Base-by-base conservation (phyloP, 257 asterid genomes). In the Fraxinus americana region DNA sequence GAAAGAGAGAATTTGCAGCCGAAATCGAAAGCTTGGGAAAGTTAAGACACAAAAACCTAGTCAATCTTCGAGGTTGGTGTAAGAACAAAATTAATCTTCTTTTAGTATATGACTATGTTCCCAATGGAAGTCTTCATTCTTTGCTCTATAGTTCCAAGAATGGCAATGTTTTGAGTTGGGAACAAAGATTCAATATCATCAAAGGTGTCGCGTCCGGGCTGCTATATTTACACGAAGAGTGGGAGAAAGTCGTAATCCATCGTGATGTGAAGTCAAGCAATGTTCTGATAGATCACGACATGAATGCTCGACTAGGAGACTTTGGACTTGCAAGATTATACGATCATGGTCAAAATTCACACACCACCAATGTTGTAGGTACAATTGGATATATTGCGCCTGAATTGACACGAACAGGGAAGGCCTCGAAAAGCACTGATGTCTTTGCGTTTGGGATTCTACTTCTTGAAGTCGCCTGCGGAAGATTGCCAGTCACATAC, bases 341-440 rank as follows among this genome's bases (percentile, higher is more conserved):
- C 12, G 92, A 91, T 52, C 96, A 90, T 1, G 90, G 90, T 0
- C 87, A 85, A 45, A 67, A 38, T 57, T 82, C 92, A 7, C 86
- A 89, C 82, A 90, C 97, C 0, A 93, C 98, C 1, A 85, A 84
- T 13, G 90, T 93, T 0, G 98, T 93, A 0, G 98, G 98, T 17
- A 93, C 98, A 1, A 81, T 93, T 52, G 98, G 97, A n/a, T 93
- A 91, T 83, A 78, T 93, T 10, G 98, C 98, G 2, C 98, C 98
- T 0, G 98, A 93, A 70, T 57, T 91, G 36, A 66, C 92, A 2
- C 74, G 87, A 30, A 88, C 87, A 1, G 98, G 98, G 63, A 86
- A 83, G 85, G 90, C 94, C 57, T 91, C 97, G 8, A 83, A 86
- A 4, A 76, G 89, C 71, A 85, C 90, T 0, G 98, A 93, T 21